Evolutionary conservation across 2,329 filamentous ascomycete genomes (phyloP), one percentile per base, ranked within the genome.

Genomic region (Talaromyces marneffei): DNA sequence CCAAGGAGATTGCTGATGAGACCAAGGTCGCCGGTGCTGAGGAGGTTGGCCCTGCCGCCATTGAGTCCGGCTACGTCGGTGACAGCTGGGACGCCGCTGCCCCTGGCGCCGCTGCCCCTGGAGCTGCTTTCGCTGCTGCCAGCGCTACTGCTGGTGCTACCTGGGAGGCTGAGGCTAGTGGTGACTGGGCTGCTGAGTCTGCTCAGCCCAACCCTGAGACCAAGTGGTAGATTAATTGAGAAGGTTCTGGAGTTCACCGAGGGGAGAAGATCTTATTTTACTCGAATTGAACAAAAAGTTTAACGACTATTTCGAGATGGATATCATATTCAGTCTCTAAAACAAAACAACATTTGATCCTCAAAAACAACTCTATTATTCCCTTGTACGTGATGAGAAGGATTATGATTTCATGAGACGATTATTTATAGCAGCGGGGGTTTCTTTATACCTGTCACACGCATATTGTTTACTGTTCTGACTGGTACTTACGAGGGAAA

Each of bases 401-500:
- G 27, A 53, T 42, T 48, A 62, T 55, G 60, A 59, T 57, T 53
- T 29, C 57, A 62, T 59, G 60, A 62, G 57, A 53, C 56, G 56
- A 62, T 59, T 25, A 42, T 53, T 42, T 59, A 55, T 31, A 58
- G 31, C 33, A 54, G 42, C 57, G 65, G 68, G 54, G 57, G 37
- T 62, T 50, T 59, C 56, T 56, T 56, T 40, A 61, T 73, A 71
- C 74, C 74, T 82, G 78, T 79, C 57, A 55, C 56, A 55, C 56
- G 56, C 48, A 62, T 62, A 44, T 44, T 59, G 33, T 62, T 62
- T 54, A 60, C 42, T 59, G 57, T 59, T 82, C 82, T 85, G 85
- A 83, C 83, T 79, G 82, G 88, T 87, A 88, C 92, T 97, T 83
- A 97, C 89, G 92, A 97, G 92, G 93, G 93, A 97, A 97, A 97